phyloP scores from a whole-genome alignment of 352 stramenopile genomes.

The Pythium periplocum region DNA sequence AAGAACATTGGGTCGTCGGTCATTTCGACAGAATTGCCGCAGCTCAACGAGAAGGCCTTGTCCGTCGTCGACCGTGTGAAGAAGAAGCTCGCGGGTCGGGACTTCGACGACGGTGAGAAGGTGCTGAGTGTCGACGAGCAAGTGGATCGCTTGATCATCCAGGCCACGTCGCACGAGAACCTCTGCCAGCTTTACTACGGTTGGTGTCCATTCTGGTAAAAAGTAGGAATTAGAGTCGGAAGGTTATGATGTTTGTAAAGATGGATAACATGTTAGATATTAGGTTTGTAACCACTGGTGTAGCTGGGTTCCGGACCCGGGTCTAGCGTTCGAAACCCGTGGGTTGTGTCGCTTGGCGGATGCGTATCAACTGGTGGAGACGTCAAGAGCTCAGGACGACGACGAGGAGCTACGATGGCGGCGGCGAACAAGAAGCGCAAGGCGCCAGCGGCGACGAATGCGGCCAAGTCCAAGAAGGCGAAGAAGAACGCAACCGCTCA shows the following conservation, averaged over 20 bases:
- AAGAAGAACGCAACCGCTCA: neutral
- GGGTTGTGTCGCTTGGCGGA: constrained; percentile 9
- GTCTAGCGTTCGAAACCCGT: neutral
- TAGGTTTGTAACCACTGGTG: constrained; percentile 7
- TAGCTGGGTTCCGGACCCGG: constrained; percentile 2
- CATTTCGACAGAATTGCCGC: constrained; percentile 54
- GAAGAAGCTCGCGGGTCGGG: constrained; percentile 98
- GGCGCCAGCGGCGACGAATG: constrained; percentile 8
- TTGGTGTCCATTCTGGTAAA: constrained; percentile 93
- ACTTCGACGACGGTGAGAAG: constrained; percentile 92
- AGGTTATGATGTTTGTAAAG: no score
- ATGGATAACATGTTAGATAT: no score
- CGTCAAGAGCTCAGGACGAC: neutral
- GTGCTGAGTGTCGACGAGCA: constrained; percentile 87
- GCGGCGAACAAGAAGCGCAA: constrained; percentile 20
- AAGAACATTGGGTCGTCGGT: constrained; percentile 53
- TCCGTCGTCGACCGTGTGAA: constrained; percentile 98
- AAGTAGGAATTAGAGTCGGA: constrained; percentile 4
- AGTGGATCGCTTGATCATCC: constrained; percentile 97
- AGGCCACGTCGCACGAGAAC: constrained; percentile 99
- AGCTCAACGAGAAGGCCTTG: constrained; percentile 89
- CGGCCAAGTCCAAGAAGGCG: constrained; percentile 5
- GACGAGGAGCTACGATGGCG: neutral
- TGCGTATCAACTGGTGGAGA: constrained; percentile 1
- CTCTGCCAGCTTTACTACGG: constrained; percentile 99